Evolutionary conservation across 208 protist genomes (phyloP).

Genomic region (Porcisia hertigi): DNA sequence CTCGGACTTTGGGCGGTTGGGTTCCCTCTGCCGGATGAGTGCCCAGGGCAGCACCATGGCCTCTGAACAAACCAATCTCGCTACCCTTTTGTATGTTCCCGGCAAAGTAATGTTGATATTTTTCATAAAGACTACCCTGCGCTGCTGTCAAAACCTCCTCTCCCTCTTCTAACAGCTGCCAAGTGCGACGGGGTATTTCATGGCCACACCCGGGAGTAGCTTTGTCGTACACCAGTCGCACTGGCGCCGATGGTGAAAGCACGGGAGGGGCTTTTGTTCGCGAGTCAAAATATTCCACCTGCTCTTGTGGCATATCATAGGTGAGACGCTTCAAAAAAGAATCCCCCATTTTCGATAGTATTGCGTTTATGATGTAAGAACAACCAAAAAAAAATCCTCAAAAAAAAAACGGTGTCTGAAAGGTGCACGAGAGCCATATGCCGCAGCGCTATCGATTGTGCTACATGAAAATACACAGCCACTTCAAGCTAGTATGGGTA

Average conservation of each 20-base stretch:
- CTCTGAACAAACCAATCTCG: not conserved
- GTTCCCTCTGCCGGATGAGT: not conserved
- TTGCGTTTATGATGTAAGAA: not conserved
- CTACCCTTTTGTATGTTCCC: not conserved
- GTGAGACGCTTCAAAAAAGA: not conserved
- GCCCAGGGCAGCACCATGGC: not conserved
- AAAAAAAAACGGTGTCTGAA: not conserved
- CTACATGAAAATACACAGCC: not conserved
- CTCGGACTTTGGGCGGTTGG: not conserved
- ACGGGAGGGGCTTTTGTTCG: slow-evolving; percentile 3
- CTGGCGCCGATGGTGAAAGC: not conserved
- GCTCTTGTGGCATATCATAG: slow-evolving; percentile 32
- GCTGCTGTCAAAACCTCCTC: not conserved
- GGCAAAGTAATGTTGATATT: slow-evolving; percentile 23
- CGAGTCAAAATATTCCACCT: slow-evolving; percentile 28
- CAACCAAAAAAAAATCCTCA: not conserved
- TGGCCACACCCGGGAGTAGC: not conserved
- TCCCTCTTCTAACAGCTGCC: not conserved
- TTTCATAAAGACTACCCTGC: slow-evolving; percentile 15
- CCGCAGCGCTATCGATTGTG: not conserved
- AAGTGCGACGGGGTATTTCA: not conserved
- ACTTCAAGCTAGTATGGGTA: not conserved
- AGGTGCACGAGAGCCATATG: not conserved
- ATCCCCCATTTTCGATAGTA: slow-evolving; percentile 4
- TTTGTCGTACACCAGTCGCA: not conserved